These are phyloP conservation scores for Oropetium thomaeum DNA, from an alignment of 176 grass and related monocot genomes.

Conservation along the genomic window DNA sequence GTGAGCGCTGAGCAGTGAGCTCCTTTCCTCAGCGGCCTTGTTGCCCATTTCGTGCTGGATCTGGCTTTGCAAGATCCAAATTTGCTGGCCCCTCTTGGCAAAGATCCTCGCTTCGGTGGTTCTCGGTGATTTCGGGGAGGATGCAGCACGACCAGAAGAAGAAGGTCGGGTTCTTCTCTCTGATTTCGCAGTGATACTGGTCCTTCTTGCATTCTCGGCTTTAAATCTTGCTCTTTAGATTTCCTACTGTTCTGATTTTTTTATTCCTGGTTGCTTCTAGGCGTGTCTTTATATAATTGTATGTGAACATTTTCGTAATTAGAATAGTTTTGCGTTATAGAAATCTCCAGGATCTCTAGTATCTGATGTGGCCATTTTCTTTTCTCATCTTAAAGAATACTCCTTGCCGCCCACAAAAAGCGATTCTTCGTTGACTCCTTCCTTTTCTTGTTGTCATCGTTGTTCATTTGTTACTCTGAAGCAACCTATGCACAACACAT, in stretches of 20 bases:
- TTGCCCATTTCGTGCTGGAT: slow-evolving; percentile 5
- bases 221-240: slow-evolving; percentile 2
- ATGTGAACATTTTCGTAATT: not conserved
- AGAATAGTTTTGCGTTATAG: not conserved
- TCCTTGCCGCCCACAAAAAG: not conserved
- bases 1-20: slow-evolving; percentile 15
- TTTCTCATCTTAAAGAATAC: slow-evolving; percentile 4
- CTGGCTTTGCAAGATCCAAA: slow-evolving; percentile 24
- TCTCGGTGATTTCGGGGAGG: slow-evolving; percentile 12
- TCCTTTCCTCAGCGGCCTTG: not conserved
- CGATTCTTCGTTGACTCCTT: not conserved
- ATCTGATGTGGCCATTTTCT: not conserved
- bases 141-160: slow-evolving; percentile 51
- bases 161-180: slow-evolving; percentile 30
- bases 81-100: not conserved
- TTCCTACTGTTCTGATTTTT: not conserved
- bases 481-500: not conserved
- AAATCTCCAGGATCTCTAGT: not conserved
- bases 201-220: not conserved
- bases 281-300: not conserved
- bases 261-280: not conserved
- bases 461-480: not conserved
- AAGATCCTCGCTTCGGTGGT: slow-evolving; percentile 20
- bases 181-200: not conserved
- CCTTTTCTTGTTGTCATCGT: not conserved